These are phyloP conservation scores for Magnaporthiopsis poae DNA, from an alignment of 2,329 filamentous ascomycete genomes.

Conservation along the genomic window DNA sequence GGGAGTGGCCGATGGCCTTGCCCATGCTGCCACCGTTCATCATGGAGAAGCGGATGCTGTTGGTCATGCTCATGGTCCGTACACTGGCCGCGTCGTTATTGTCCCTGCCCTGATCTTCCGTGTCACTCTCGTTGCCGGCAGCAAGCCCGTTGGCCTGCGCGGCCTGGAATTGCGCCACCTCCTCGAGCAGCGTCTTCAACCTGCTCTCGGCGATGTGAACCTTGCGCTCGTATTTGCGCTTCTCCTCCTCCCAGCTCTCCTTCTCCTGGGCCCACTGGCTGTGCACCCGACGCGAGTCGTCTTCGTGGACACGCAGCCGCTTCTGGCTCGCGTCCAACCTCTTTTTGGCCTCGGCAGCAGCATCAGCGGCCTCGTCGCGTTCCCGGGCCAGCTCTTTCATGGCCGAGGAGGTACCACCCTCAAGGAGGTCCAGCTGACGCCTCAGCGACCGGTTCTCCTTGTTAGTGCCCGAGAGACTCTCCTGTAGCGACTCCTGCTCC, in stretches of 20 bases:
- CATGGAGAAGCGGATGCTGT: slow-evolving; percentile 64
- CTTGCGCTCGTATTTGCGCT: slow-evolving; percentile 70
- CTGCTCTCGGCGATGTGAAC: slow-evolving; percentile 84
- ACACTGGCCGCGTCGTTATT: slow-evolving; percentile 67
- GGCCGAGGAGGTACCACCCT: slow-evolving; percentile 79
- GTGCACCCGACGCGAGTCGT: slow-evolving; percentile 70
- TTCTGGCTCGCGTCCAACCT: slow-evolving; percentile 71
- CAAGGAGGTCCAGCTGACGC: slow-evolving; percentile 74
- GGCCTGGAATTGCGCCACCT: slow-evolving; percentile 61
- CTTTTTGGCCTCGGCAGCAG: slow-evolving; percentile 59
- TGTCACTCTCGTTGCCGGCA: slow-evolving; percentile 42
- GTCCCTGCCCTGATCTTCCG: slow-evolving; percentile 45
- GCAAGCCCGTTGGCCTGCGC: slow-evolving; percentile 28
- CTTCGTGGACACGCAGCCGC: slow-evolving; percentile 67
- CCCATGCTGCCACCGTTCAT: slow-evolving; percentile 39
- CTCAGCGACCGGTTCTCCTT: slow-evolving; percentile 76
- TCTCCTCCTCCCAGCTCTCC: slow-evolving; percentile 74
- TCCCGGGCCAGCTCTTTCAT: slow-evolving; percentile 75
- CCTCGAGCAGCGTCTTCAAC: slow-evolving; percentile 73
- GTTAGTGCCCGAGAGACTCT: slow-evolving; percentile 49
- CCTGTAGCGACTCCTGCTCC: slow-evolving; percentile 64
- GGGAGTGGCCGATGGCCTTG: slow-evolving; percentile 58
- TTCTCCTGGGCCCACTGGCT: slow-evolving; percentile 76
- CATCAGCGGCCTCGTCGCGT: slow-evolving; percentile 71
- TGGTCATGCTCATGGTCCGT: slow-evolving; percentile 61